Base-by-base conservation (phyloP, 2,329 filamentous ascomycete genomes). In the Pseudocercospora fuligena region DNA sequence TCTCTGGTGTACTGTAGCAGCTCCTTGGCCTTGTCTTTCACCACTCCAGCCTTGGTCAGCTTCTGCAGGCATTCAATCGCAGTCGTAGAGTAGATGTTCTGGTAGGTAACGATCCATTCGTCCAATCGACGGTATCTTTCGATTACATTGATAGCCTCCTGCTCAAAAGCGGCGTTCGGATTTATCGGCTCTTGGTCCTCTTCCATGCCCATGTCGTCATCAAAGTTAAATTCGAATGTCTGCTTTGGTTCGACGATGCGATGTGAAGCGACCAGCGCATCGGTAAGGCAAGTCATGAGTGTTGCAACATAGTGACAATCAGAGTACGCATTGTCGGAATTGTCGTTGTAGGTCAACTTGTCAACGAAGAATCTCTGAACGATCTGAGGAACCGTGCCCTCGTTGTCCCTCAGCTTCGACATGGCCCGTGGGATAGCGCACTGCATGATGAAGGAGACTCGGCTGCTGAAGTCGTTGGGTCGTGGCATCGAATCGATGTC, bases 331-430 rank as follows among this genome's bases (percentile, higher is more conserved):
- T 99, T 99, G 67, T 92, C 90, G 2, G 91, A 90, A 76, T 99
- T 99, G 80, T 99, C 94, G 76, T 99, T 99, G 81, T 93, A 94
- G 58, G 92, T 90, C 36, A 99, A 83, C 76, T 96, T 92, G 72
- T 97, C 93, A 23, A 97, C 87, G 57, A 99, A 87, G 78, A 97
- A 97, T 46, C 88, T 87, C 65, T 94, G 92, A 5, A 93, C 93
- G 61, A 89, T 85, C 74, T 90, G 84, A 0, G 94, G 94, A 62
- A 93, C 94, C 73, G 88, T 90, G 43, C 93, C 92, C 63, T 89
- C 86, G 46, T 83, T 83, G 74, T 94, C 90, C 60, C 93, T 89
- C 57, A 98, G 88, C 69, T 88, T 86, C 2, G 93, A 88, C 70
- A 99, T 90, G 6, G 94, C 91, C 70, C 88, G 87, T 0, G 93